A percentile compares a stretch with the other conserved stretches of the same genome.
Evolutionary conservation across 768 basidiomycete species (phyloP).

Genomic region (Wakefieldia striispora): DNA sequence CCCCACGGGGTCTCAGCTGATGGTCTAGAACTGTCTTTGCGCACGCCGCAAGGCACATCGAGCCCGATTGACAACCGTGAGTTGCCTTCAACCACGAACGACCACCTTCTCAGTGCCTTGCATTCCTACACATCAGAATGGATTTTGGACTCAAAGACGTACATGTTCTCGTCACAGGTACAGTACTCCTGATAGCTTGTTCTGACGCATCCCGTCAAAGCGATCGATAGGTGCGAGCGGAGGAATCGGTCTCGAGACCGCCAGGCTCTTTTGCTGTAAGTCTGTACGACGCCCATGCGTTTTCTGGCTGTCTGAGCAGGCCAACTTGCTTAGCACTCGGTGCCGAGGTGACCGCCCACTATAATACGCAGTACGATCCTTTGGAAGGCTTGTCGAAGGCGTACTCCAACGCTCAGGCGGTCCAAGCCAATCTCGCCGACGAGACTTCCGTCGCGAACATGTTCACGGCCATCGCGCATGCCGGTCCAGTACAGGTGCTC

Average conservation of each 20-base stretch:
- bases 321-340: constrained; percentile 52
- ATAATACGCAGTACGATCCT: constrained; percentile 49
- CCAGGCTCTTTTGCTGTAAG: constrained; percentile 54
- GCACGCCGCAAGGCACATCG: constrained; percentile 2
- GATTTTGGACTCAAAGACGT: constrained; percentile 58
- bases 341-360: constrained; percentile 71
- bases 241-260: constrained; percentile 69
- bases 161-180: constrained; percentile 71
- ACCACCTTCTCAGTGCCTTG: neutral
- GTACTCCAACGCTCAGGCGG: constrained; percentile 34
- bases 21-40: constrained; percentile 7
- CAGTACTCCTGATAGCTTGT: neutral
- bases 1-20: constrained; percentile 5
- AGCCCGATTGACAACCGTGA: neutral
- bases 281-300: neutral
- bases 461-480: constrained; percentile 41
- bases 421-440: constrained; percentile 58
- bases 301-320: neutral
- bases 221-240: constrained; percentile 60
- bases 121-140: constrained; percentile 28
- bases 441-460: constrained; percentile 53
- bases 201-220: neutral
- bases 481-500: constrained; percentile 53
- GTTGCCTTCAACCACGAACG: neutral
- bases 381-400: constrained; percentile 40